Evolutionary conservation across 176 grass and related monocot species (phyloP), one percentile per base, ranked within the genome.

Genomic region (Olyra latifolia): DNA sequence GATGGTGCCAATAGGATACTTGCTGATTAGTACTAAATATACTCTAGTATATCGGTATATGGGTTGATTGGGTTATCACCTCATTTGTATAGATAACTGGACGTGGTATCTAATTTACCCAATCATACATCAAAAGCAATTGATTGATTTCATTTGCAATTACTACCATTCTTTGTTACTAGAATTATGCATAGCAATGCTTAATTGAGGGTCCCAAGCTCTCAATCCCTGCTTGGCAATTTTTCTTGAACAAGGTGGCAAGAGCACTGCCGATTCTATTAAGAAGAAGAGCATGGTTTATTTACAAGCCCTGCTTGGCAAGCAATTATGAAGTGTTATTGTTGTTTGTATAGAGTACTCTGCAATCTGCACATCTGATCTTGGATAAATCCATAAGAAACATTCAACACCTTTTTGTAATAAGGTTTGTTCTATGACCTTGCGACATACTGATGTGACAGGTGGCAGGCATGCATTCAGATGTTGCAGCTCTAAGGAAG

Each of bases 381-480:
- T 59, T 54, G 20, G 4, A 70, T 76, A 49, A 14, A 53, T 71
- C 40, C 16, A 29, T 48, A 60, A 70, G 64, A 62, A 71, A 20
- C 3, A 9, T 10, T 64, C 23, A 41, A 16, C 57, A 54, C 23
- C 17, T 41, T 42, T 28, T 46, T 47, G 38, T 39, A 27, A 27
- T 55, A 14, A 75, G 0, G 4, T 82, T 49, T 89, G 40, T 77
- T 66, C 64, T 71, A 45, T 0, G 6, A 77, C 28, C 56, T 76
- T 66, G 24, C 79, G 49, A 23, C 70, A 15, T 71, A 77, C 59
- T 84, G 80, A 78, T 82, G 66, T 19, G 35, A 82, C 84, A 98
- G 95, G 92, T 98, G 53, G 92, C 93, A 40, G 95, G 91, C 74
- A 97, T 97, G 95, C 95, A 97, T 74, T 82, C 90, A 52, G 92